Percentiles rank a stretch among this genome's conserved stretches.
These are phyloP conservation scores for Curvularia hawaiiensis DNA, from an alignment of 2,329 filamentous ascomycete genomes.

Conservation along the genomic window DNA sequence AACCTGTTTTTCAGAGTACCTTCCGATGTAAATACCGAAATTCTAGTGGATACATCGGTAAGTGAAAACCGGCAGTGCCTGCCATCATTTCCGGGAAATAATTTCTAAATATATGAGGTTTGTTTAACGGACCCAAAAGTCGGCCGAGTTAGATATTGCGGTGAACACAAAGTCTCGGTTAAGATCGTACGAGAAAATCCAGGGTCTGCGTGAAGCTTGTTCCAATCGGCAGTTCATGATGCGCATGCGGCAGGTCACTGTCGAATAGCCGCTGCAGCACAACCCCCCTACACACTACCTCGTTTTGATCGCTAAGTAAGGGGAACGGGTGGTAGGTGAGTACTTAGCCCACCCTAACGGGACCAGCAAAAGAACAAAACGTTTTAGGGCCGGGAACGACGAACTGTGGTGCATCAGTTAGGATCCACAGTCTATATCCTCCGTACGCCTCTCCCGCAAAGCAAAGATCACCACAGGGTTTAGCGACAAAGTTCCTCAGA, in stretches of 20 bases:
- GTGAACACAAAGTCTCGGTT: neutral
- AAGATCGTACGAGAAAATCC: neutral
- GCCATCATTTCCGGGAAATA: neutral
- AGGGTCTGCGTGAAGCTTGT: neutral
- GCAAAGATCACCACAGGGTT: neutral
- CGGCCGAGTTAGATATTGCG: neutral
- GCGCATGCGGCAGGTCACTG: neutral
- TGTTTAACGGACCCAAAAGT: neutral
- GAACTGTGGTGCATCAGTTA: neutral
- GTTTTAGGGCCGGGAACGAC: neutral
- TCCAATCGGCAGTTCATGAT: neutral
- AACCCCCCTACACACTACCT: neutral
- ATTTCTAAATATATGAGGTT: neutral
- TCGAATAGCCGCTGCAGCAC: slow-evolving; percentile 1
- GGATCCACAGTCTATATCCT: neutral
- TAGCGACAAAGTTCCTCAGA: neutral
- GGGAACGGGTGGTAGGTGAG: neutral
- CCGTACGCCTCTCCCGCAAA: neutral
- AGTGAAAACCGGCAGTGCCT: neutral
- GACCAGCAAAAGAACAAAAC: neutral
- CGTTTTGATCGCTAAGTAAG: neutral
- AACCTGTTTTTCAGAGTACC: neutral
- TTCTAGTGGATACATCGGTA: neutral
- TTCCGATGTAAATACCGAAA: neutral
- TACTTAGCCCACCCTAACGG: neutral